Conservation (phyloP, 208 protist species). For the Trypanosoma congolense region DNA sequence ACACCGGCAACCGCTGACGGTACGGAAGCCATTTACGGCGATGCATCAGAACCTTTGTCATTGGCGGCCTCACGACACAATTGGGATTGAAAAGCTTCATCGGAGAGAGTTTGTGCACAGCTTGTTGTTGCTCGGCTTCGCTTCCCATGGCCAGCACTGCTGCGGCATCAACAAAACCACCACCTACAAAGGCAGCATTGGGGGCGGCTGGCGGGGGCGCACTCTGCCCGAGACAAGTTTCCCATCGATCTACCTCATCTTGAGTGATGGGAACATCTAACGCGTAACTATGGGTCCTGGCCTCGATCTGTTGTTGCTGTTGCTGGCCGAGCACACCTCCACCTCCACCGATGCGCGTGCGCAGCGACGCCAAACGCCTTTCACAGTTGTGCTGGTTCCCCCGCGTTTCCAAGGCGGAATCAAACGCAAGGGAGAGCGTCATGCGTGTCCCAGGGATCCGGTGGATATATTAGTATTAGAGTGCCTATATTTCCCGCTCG, state of each 20-base stretch:
- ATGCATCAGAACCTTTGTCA: slow-evolving; percentile 72
- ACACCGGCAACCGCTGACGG: slow-evolving; percentile 68
- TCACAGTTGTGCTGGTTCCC: neutral
- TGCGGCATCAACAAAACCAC: slow-evolving; percentile 19
- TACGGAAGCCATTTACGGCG: slow-evolving; percentile 82
- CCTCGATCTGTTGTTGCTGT: neutral
- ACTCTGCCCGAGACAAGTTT: slow-evolving; percentile 2
- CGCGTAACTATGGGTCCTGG: slow-evolving; percentile 9
- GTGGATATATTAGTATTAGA: too few species aligned
- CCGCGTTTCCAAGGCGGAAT: neutral
- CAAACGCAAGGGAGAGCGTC: neutral
- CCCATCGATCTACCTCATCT: slow-evolving; percentile 53
- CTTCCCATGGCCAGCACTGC: slow-evolving; percentile 14
- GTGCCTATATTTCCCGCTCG: too few species aligned
- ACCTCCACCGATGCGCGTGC: neutral
- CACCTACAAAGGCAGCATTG: slow-evolving; percentile 22
- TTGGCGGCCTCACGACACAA: slow-evolving; percentile 46
- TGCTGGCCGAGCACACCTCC: neutral
- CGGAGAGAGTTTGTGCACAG: slow-evolving; percentile 53
- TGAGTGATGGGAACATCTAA: slow-evolving; percentile 72
- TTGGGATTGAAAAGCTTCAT: slow-evolving; percentile 48
- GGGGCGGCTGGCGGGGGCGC: slow-evolving; percentile 14
- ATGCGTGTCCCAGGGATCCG: too few species aligned
- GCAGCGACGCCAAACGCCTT: neutral
- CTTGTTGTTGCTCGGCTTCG: slow-evolving; percentile 8